phyloP scores from a whole-genome alignment of 2,329 filamentous ascomycete species.

The Fusarium lyarnte region DNA sequence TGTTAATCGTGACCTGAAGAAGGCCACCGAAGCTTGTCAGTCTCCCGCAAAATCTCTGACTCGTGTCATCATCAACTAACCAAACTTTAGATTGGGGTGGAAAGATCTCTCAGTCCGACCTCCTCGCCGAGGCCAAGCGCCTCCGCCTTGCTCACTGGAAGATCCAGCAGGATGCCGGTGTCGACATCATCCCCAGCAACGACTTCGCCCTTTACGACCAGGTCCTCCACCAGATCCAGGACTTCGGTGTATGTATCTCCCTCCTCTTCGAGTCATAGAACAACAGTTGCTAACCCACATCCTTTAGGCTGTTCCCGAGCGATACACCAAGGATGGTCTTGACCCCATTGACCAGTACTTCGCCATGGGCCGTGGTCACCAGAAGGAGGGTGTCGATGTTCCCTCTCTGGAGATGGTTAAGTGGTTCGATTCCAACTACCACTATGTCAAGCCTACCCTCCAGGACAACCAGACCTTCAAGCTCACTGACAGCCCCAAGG shows the following conservation, averaged over 20 bases:
- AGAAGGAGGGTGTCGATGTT: constrained; percentile 93
- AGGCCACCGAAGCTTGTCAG: constrained; percentile 94
- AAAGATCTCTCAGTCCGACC: constrained; percentile 91
- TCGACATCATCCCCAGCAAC: constrained; percentile 98
- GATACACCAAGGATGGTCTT: constrained; percentile 91
- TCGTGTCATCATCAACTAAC: constrained; percentile 27
- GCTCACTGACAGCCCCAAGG: constrained; percentile 88
- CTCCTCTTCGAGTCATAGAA: background rate
- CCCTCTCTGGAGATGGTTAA: constrained; percentile 99
- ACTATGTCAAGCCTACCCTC: constrained; percentile 99
- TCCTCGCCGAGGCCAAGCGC: constrained; percentile 94
- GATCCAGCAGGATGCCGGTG: constrained; percentile 98
- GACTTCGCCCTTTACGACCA: constrained; percentile 99
- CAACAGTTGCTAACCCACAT: constrained; percentile 19
- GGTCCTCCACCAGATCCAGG: constrained; percentile 96
- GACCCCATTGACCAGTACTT: constrained; percentile 96
- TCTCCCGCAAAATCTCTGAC: constrained; percentile 50
- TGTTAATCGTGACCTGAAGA: constrained; percentile 98
- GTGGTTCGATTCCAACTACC: constrained; percentile 99
- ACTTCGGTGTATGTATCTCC: constrained; percentile 80
- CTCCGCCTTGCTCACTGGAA: constrained; percentile 98
- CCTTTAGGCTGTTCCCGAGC: constrained; percentile 82
- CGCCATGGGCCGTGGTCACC: constrained; percentile 98
- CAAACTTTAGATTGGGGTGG: constrained; percentile 75
- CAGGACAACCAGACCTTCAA: constrained; percentile 98